Conservation (phyloP, 2,329 filamentous ascomycete species). For the Fusarium tricinctum region DNA sequence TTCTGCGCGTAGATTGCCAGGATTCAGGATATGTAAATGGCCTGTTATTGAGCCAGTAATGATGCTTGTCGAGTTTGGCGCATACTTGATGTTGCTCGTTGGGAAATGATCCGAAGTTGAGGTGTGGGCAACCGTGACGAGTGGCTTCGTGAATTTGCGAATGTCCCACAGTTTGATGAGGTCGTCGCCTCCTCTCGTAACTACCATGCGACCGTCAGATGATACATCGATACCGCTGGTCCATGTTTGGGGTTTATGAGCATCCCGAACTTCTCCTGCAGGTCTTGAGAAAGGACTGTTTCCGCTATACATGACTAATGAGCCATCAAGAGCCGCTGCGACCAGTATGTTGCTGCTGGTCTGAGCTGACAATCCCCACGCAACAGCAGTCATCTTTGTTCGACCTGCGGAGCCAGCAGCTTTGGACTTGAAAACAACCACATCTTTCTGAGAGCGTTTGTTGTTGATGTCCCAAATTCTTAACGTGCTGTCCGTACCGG, state of each 20-base stretch:
- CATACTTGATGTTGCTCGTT: conserved; percentile 90
- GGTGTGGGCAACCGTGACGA: conserved; percentile 82
- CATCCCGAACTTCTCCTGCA: conserved; percentile 84
- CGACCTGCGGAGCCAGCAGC: conserved; percentile 89
- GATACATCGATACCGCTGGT: conserved; percentile 94
- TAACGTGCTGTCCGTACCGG: conserved; percentile 93
- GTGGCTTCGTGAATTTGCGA: conserved; percentile 91
- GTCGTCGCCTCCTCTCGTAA: conserved; percentile 91
- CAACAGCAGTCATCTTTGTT: conserved; percentile 92
- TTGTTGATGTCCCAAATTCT: conserved; percentile 98
- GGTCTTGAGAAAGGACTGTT: conserved; percentile 89
- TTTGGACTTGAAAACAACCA: conserved; percentile 95
- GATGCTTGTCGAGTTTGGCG: conserved; percentile 85
- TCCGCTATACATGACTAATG: conserved; percentile 90
- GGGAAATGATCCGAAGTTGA: conserved; percentile 89
- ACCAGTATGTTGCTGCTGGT: conserved; percentile 85
- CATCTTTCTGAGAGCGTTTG: conserved; percentile 88
- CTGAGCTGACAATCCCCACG: conserved; percentile 83
- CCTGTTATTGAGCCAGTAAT: conserved; percentile 90
- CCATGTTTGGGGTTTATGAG: conserved; percentile 87
- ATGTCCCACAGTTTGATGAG: conserved; percentile 97
- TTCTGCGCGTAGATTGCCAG: conserved; percentile 88
- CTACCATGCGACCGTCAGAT: conserved; percentile 87
- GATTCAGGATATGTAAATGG: conserved; percentile 92
- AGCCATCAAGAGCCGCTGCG: conserved; percentile 88